phyloP scores from a whole-genome alignment of 345 rosid genomes.

The Sisymbrium altissimum region DNA sequence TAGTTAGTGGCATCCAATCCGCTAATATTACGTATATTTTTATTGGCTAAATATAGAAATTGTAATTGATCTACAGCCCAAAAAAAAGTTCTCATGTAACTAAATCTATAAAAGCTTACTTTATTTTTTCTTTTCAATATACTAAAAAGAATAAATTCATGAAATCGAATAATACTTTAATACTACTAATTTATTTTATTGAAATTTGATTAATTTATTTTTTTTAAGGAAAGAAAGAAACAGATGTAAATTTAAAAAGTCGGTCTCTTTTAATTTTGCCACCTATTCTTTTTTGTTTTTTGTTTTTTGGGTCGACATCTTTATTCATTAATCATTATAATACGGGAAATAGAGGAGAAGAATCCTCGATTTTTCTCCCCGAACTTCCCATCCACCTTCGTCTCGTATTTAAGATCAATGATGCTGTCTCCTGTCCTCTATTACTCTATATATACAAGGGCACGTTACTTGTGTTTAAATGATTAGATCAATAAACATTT shows the following conservation, averaged over 20 bases:
- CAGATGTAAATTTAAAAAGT: background rate
- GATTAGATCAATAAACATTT: background rate
- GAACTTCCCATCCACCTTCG: conserved; percentile 9
- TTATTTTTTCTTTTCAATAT: too few relatives aligned
- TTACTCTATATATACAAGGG: background rate
- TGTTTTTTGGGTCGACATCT: background rate
- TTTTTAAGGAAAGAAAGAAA: background rate
- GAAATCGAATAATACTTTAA: too few relatives aligned
- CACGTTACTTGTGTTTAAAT: background rate
- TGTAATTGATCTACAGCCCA: too few relatives aligned
- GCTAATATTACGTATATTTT: background rate
- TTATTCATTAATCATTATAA: background rate
- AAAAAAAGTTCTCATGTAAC: too few relatives aligned
- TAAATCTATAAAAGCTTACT: too few relatives aligned
- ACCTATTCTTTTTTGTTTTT: background rate
- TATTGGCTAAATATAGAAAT: background rate
- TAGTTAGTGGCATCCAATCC: background rate
- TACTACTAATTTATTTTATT: too few relatives aligned
- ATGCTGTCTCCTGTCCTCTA: background rate
- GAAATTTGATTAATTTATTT: too few relatives aligned
- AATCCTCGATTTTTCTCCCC: background rate
- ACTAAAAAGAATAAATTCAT: too few relatives aligned
- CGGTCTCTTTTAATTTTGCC: background rate
- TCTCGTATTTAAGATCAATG: background rate
- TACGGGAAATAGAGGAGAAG: conserved; percentile 5